Conservation (phyloP, 1,284 basidiomycete genomes). For the Trichosporon ovoides region DNA sequence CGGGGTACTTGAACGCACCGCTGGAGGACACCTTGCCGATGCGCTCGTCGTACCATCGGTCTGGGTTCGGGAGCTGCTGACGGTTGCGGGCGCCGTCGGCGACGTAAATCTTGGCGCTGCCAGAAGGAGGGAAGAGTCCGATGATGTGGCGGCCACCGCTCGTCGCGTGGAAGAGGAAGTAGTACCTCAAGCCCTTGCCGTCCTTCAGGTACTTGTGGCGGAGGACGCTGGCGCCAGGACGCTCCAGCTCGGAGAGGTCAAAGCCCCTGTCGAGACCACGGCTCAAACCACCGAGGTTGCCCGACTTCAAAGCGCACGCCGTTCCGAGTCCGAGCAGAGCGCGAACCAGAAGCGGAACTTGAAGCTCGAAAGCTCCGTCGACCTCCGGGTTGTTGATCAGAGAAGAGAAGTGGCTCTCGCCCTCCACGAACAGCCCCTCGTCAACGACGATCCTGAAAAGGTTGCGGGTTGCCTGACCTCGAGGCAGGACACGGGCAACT, state of each 20-base stretch:
- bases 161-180: constrained; percentile 87
- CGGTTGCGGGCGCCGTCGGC: constrained; percentile 83
- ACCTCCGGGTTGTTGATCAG: constrained; percentile 91
- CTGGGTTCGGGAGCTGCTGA: constrained; percentile 71
- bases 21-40: constrained; percentile 50
- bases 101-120: constrained; percentile 71
- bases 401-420: constrained; percentile 84
- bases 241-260: constrained; percentile 74
- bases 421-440: constrained; percentile 77
- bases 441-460: constrained; percentile 79
- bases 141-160: constrained; percentile 81
- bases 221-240: constrained; percentile 57
- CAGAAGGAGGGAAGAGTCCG: constrained; percentile 74
- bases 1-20: constrained; percentile 62
- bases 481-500: constrained; percentile 72
- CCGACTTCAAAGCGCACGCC: constrained; percentile 66
- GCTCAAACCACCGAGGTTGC: constrained; percentile 65
- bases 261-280: constrained; percentile 78
- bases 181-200: constrained; percentile 67
- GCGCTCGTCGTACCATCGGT: constrained; percentile 65
- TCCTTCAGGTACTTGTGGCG: constrained; percentile 70
- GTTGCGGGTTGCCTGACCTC: constrained; percentile 69
- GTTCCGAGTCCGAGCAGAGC: constrained; percentile 80
- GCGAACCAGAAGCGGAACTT: constrained; percentile 80
- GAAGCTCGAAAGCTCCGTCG: constrained; percentile 90